A percentile compares a stretch with the other conserved stretches of the same genome.
Evolutionary conservation across 2,329 filamentous ascomycete genomes (phyloP).

Genomic region (Escovopsis sp.): DNA sequence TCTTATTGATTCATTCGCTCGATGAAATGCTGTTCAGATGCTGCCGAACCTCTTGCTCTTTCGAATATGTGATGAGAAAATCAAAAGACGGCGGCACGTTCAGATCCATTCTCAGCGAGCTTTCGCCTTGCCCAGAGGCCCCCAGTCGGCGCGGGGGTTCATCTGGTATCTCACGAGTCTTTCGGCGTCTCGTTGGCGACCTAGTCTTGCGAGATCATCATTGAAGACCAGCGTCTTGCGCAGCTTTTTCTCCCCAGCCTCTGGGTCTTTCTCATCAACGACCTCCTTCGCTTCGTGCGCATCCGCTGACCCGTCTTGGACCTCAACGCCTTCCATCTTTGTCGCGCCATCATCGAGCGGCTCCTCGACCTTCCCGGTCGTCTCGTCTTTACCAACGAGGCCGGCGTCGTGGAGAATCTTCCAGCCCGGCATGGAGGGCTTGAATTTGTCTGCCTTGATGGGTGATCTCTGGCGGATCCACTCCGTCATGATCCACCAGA

Average conservation of each 20-base stretch:
- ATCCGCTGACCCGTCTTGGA: slow-evolving; percentile 5
- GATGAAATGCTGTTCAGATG: too few relatives aligned
- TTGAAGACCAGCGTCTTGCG: slow-evolving; percentile 58
- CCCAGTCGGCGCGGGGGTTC: slow-evolving; percentile 89
- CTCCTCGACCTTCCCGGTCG: slow-evolving; percentile 17
- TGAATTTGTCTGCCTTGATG: slow-evolving; percentile 57
- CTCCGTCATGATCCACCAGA: slow-evolving; percentile 90
- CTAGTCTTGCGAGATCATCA: slow-evolving; percentile 59
- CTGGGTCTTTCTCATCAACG: slow-evolving; percentile 5
- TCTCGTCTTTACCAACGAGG: slow-evolving; percentile 19
- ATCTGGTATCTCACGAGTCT: slow-evolving; percentile 75
- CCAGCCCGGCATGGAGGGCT: slow-evolving; percentile 55
- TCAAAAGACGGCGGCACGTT: too few relatives aligned
- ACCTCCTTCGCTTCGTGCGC: too few relatives aligned
- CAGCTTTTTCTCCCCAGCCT: slow-evolving; percentile 22
- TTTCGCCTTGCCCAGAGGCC: slow-evolving; percentile 54
- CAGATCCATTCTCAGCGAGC: slow-evolving; percentile 38
- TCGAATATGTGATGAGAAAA: too few relatives aligned
- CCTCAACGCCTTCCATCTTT: slow-evolving; percentile 26
- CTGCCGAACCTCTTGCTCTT: too few relatives aligned
- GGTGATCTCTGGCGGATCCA: slow-evolving; percentile 74
- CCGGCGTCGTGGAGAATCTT: slow-evolving; percentile 41
- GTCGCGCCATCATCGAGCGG: slow-evolving; percentile 14
- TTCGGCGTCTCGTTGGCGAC: slow-evolving; percentile 50
- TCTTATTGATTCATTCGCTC: too few relatives aligned